These are phyloP conservation scores for Breviolum minutum DNA, from an alignment of 73 alveolate species.

Conservation along the genomic window DNA sequence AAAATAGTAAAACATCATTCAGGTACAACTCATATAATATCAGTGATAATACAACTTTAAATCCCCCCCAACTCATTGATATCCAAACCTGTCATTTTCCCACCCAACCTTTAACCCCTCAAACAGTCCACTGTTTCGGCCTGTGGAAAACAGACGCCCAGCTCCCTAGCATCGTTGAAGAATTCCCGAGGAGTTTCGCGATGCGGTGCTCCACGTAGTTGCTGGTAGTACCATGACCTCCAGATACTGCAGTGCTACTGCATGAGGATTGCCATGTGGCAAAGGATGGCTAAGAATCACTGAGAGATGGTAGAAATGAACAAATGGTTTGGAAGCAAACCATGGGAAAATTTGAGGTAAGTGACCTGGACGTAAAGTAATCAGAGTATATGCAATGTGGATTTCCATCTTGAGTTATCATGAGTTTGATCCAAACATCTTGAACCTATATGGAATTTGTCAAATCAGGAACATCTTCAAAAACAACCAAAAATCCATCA, in stretches of 20 bases:
- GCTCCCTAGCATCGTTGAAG: neutral
- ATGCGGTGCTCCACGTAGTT: neutral
- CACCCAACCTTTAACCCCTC: neutral
- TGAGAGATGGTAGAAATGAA: too few species aligned
- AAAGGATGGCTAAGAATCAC: neutral
- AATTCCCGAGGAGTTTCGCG: neutral
- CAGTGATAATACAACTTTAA: neutral
- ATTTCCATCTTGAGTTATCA: too few species aligned
- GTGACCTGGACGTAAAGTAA: too few species aligned
- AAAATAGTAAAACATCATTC: neutral
- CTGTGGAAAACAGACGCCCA: slow-evolving; percentile 62
- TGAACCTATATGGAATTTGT: too few species aligned
- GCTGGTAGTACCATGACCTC: slow-evolving; percentile 55
- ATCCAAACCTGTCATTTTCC: neutral
- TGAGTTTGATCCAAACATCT: too few species aligned
- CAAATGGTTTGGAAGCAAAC: too few species aligned
- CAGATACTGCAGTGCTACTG: neutral
- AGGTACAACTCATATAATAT: neutral
- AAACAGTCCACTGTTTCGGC: neutral
- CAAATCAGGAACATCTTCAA: too few species aligned
- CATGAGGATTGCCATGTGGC: neutral
- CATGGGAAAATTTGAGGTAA: too few species aligned
- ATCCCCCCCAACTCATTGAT: neutral
- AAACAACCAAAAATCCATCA: too few species aligned
- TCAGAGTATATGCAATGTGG: too few species aligned